Conservation (phyloP, 805 yeast genomes). For the Suhomyces pyralidae region DNA sequence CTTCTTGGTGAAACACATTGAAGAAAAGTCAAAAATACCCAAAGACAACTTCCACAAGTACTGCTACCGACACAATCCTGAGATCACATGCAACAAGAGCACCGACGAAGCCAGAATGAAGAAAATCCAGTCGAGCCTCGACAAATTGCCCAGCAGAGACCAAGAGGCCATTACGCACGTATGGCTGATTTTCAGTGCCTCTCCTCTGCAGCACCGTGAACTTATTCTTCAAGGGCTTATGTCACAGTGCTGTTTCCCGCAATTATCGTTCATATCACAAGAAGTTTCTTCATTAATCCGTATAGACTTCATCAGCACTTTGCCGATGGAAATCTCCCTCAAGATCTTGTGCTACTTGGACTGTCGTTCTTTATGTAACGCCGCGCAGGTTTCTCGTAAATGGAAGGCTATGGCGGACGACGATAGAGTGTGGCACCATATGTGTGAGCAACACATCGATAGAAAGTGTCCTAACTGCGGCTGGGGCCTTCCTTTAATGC, state of each 20-base stretch:
- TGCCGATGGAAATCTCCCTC: slow-evolving; percentile 83
- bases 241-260: slow-evolving; percentile 93
- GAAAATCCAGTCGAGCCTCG: slow-evolving; percentile 56
- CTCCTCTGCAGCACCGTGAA: slow-evolving; percentile 66
- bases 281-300: slow-evolving; percentile 77
- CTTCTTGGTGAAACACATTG: slow-evolving; percentile 38
- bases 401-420: slow-evolving; percentile 94
- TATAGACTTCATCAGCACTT: slow-evolving; percentile 80
- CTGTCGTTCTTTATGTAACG: slow-evolving; percentile 88
- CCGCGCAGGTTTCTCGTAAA: slow-evolving; percentile 84
- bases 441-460: slow-evolving; percentile 98
- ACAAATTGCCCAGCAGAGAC: slow-evolving; percentile 63
- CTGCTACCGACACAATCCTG: slow-evolving; percentile 94
- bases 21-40: slow-evolving; percentile 42
- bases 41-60: slow-evolving; percentile 59
- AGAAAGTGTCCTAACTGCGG: slow-evolving; percentile 97
- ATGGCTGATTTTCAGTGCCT: slow-evolving; percentile 79
- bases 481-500: slow-evolving; percentile 96
- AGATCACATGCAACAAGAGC: slow-evolving; percentile 65
- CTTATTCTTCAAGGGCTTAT: slow-evolving; percentile 80
- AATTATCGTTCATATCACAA: slow-evolving; percentile 77
- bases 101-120: slow-evolving; percentile 64
- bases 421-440: slow-evolving; percentile 95
- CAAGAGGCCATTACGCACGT: slow-evolving; percentile 76
- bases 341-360: slow-evolving; percentile 87